Evolutionary conservation across 495 filamentous ascomycete genomes (phyloP).

Genomic region (Aspergillus conjunctus): DNA sequence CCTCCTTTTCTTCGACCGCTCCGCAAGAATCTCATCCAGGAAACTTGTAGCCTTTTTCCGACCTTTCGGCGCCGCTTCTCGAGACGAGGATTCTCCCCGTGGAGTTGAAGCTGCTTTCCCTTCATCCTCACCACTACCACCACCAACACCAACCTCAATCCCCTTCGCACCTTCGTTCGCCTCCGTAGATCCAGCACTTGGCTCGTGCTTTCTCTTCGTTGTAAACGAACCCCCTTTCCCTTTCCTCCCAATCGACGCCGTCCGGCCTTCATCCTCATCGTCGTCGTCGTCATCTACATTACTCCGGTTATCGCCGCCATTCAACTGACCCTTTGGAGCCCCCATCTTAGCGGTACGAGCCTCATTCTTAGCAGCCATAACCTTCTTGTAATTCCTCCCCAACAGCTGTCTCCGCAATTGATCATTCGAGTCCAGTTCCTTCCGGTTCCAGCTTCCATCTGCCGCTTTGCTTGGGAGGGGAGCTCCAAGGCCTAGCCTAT

Average conservation of each 20-base stretch:
- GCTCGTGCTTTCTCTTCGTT: slow-evolving; percentile 28
- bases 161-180: slow-evolving; percentile 6
- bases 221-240: slow-evolving; percentile 32
- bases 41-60: slow-evolving; percentile 50
- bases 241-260: slow-evolving; percentile 50
- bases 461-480: slow-evolving; percentile 45
- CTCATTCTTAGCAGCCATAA: slow-evolving; percentile 34
- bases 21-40: slow-evolving; percentile 53
- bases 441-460: slow-evolving; percentile 44
- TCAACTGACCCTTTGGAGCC: not conserved
- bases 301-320: slow-evolving; percentile 15
- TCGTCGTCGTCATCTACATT: slow-evolving; percentile 35
- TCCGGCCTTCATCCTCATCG: slow-evolving; percentile 63
- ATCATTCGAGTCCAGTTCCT: slow-evolving; percentile 46
- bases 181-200: slow-evolving; percentile 9
- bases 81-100: slow-evolving; percentile 18
- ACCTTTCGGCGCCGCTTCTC: slow-evolving; percentile 28
- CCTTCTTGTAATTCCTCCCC: slow-evolving; percentile 47
- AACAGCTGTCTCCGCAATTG: slow-evolving; percentile 52
- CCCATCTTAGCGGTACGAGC: slow-evolving; percentile 18
- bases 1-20: slow-evolving; percentile 56
- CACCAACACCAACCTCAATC: slow-evolving; percentile 6
- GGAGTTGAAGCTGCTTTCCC: slow-evolving; percentile 6
- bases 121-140: slow-evolving; percentile 19
- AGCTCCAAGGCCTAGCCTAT: slow-evolving; percentile 52